Evolutionary conservation across 768 basidiomycete species (phyloP).

Genomic region (Fomitopsis pulvina): DNA sequence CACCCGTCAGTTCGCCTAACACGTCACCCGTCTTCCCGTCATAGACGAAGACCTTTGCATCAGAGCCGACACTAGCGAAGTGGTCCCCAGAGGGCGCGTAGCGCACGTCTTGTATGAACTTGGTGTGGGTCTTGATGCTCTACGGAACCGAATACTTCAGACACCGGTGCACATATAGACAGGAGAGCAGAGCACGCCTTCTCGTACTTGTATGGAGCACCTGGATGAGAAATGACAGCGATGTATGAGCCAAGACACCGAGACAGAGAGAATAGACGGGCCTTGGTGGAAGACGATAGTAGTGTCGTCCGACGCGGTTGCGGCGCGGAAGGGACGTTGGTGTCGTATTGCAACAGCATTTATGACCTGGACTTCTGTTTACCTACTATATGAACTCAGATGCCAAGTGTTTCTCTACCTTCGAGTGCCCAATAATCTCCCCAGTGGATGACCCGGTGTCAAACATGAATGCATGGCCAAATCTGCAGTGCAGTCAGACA

Average conservation of each 20-base stretch:
- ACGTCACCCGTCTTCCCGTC: slow-evolving; percentile 87
- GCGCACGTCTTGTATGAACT: slow-evolving; percentile 87
- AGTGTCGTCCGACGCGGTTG: slow-evolving; percentile 82
- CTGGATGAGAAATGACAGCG: slow-evolving; percentile 24
- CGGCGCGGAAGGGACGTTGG: slow-evolving; percentile 87
- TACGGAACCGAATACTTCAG: slow-evolving; percentile 19
- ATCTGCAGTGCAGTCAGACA: slow-evolving; percentile 37
- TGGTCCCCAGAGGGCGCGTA: slow-evolving; percentile 76
- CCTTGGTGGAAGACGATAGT: slow-evolving; percentile 80
- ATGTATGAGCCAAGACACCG: background rate
- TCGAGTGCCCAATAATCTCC: slow-evolving; percentile 85
- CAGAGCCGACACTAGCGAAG: slow-evolving; percentile 87
- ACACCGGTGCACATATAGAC: background rate
- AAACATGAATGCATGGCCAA: slow-evolving; percentile 78
- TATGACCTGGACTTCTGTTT: slow-evolving; percentile 44
- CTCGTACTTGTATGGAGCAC: slow-evolving; percentile 85
- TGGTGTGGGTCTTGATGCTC: slow-evolving; percentile 84
- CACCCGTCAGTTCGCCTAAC: slow-evolving; percentile 58
- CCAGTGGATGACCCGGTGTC: slow-evolving; percentile 82
- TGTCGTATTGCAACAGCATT: slow-evolving; percentile 86
- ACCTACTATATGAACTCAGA: background rate
- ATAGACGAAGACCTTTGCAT: slow-evolving; percentile 82
- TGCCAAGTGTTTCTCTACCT: slow-evolving; percentile 36
- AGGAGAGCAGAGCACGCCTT: slow-evolving; percentile 42
- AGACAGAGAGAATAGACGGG: slow-evolving; percentile 15